These are phyloP conservation scores for Albifimbria verrucaria DNA, from an alignment of 2,329 filamentous ascomycete species.

Conservation along the genomic window DNA sequence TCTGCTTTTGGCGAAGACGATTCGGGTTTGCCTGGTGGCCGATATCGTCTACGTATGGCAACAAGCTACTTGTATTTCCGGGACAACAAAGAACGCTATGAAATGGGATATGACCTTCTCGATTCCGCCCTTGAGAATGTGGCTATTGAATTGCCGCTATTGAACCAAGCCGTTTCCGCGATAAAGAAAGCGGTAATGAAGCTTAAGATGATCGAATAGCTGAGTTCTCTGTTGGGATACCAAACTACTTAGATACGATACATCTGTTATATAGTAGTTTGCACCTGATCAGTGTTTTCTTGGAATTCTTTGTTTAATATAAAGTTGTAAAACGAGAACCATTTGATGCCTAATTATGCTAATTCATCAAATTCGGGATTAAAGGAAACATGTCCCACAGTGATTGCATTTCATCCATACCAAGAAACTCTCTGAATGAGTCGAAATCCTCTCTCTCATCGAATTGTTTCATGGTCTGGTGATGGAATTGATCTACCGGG, in stretches of 20 bases:
- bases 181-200: neutral
- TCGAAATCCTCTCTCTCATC: neutral
- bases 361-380: neutral
- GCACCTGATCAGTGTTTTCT: neutral
- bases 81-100: neutral
- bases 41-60: neutral
- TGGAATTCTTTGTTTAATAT: neutral
- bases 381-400: neutral
- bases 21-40: neutral
- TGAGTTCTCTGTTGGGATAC: no score
- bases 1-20: constrained; percentile 1
- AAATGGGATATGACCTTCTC: neutral
- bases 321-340: neutral
- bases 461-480: neutral
- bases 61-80: neutral
- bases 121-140: neutral
- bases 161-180: neutral
- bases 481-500: neutral
- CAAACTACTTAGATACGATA: no score
- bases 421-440: neutral
- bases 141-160: neutral
- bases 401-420: neutral
- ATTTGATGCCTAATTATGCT: no score
- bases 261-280: no score
- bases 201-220: neutral